These are phyloP conservation scores for Herpetospermum pedunculosum DNA, from an alignment of 306 rosid genomes.

Conservation along the genomic window DNA sequence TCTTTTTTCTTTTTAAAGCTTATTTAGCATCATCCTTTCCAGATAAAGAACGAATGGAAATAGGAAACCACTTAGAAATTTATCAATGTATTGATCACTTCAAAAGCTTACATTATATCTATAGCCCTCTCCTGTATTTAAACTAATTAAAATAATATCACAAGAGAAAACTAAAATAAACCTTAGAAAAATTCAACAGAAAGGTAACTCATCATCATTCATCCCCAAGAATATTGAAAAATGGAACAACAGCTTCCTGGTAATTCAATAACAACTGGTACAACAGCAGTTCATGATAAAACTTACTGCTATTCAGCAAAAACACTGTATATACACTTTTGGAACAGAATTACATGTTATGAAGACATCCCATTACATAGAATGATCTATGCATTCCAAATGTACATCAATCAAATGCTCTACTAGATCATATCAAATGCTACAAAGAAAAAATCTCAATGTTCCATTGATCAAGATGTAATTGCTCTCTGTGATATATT, in stretches of 20 bases:
- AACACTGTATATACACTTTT: background rate
- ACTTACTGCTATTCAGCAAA: background rate
- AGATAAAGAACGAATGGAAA: background rate
- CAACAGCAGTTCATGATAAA: background rate
- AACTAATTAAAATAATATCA: background rate
- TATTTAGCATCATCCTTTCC: background rate
- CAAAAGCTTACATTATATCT: background rate
- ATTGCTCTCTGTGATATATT: background rate
- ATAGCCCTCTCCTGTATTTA: background rate
- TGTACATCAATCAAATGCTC: background rate
- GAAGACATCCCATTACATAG: background rate
- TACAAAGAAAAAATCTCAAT: background rate
- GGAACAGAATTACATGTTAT: background rate
- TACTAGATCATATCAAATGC: background rate
- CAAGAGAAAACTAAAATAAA: background rate
- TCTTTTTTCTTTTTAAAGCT: background rate
- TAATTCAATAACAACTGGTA: background rate
- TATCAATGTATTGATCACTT: background rate
- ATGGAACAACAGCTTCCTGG: background rate
- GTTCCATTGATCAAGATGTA: background rate
- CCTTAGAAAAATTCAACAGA: background rate
- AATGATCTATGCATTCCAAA: slow-evolving; percentile 1
- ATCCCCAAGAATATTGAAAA: background rate
- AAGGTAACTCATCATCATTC: background rate
- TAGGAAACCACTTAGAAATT: background rate